Conservation (phyloP, 371 early-diverging fungal genomes). For the Mucor circinelloides region DNA sequence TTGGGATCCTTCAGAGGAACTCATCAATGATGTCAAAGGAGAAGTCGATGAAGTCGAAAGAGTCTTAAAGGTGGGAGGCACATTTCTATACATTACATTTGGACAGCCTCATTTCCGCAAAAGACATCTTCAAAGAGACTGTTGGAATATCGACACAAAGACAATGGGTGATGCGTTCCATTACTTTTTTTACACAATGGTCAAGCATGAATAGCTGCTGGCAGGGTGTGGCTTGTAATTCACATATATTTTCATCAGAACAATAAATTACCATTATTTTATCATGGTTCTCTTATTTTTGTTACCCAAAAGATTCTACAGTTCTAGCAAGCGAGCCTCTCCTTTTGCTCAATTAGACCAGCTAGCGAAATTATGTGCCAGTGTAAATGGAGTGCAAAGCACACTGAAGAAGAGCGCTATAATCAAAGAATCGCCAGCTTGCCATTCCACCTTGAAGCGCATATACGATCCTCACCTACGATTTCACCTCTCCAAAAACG, state of each 20-base stretch:
- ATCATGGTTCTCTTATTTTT: not conserved
- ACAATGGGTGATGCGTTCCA: slow-evolving; percentile 77
- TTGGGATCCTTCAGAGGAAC: slow-evolving; percentile 82
- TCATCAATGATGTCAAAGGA: slow-evolving; percentile 61
- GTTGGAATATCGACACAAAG: slow-evolving; percentile 66
- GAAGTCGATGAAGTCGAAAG: slow-evolving; percentile 80
- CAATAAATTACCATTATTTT: not conserved
- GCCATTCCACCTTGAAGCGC: slow-evolving; percentile 48
- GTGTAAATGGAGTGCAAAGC: slow-evolving; percentile 40
- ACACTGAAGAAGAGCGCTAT: slow-evolving; percentile 33
- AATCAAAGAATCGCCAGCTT: slow-evolving; percentile 27
- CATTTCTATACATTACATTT: slow-evolving; percentile 88
- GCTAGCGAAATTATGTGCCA: slow-evolving; percentile 30
- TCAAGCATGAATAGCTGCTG: slow-evolving; percentile 7
- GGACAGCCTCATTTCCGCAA: slow-evolving; percentile 90
- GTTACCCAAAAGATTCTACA: not conserved
- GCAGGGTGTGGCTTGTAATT: slow-evolving; percentile 14
- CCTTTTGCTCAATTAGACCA: slow-evolving; percentile 33
- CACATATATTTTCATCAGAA: not conserved
- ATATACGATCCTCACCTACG: slow-evolving; percentile 54
- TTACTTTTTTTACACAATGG: slow-evolving; percentile 75
- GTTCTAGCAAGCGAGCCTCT: not conserved
- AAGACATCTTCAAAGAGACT: slow-evolving; percentile 69
- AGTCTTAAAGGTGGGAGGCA: slow-evolving; percentile 75
- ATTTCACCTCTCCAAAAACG: slow-evolving; percentile 36